Base-by-base conservation (phyloP, 1,139 yeast genomes). In the Candida anutae region DNA sequence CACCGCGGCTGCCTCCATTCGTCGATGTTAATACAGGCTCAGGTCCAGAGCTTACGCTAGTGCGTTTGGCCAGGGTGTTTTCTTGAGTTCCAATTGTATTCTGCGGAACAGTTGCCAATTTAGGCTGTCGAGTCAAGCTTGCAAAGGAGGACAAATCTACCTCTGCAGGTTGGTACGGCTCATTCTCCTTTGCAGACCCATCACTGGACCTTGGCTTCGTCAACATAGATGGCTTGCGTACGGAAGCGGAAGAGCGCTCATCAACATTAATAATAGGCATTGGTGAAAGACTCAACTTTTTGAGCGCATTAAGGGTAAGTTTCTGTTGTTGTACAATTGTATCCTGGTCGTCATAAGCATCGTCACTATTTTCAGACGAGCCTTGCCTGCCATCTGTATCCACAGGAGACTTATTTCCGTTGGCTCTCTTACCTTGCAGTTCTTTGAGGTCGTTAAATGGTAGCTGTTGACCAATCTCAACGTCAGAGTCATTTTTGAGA, bases 81-180 rank as follows among this genome's bases (percentile, higher is more conserved):
- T 8, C 10, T 8, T 8, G 10, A 17, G 19, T 8, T 17, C 10
- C 10, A 6, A 12, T 13, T 9, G 26, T 6, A 6, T 5, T 14
- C 8, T 20, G 10, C 4, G 24, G 28, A 2, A 16, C 17, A n/a
- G n/a, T n/a, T 9, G 19, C 25, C 21, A 37, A 14, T 33, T 58
- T 59, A 15, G 68, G 66, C 39, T 65, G 72, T 28, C 72, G 49
- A 4, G 72, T 66, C 25, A 66, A 50, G 39, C 70, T 62, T 3
- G 71, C 64, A 47, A 65, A 64, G 12, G 69, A 53, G 5, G 69
- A 58, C 35, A 70, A 53, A 37, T 70, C 77, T 5, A 67, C 76
- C 35, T 69, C 71, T 1, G 77, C 76, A 0, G 76, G 76, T 30
- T 64, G 69, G 42, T 69, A 70, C 1, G 70, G 69, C 30, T 57